Evolutionary conservation across 1,139 yeast genomes (phyloP), one percentile per base, ranked within the genome.

Genomic region (Yamadazyma jaroonii): DNA sequence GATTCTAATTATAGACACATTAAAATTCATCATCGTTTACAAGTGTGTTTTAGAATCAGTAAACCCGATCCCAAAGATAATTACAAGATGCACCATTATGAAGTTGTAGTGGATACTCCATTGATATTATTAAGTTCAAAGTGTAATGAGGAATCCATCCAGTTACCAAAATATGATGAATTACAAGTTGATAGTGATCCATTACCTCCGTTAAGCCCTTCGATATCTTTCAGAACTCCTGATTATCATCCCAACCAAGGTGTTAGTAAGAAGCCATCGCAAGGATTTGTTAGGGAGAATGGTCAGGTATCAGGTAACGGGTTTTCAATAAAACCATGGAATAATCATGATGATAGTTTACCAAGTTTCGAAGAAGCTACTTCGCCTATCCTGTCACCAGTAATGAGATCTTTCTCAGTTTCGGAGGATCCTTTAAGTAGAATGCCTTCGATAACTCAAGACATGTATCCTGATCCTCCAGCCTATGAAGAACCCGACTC

Each of bases 101-200:
- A 89, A 52, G 95, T 89, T 33, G 81, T 88, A 36, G 84, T 89
- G 32, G 96, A 88, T 56, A 85, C 96, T 0, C 96, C 96, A 0
- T 71, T 89, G 37, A 72, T 75, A 23, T 66, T 89, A 37, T 69
- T 87, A 33, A 83, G 94, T 38, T 77, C 87, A 20, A 74, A 79
- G 45, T 88, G 96, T 63, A 74, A 71, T 33, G 77, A 73, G 10
- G 89, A 75, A 3, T 81, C 81, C 31, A 67, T 81, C 32, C 86
- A 82, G 35, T 68, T 88, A 37, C 96, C 96, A 0, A 73, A 76
- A 26, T 87, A 87, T 49, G 53, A 60, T 43, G 73, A 65, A 25
- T 41, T 63, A 9, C 12, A 29, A 29, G 12, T n/a, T 11, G 4
- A 22, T 5, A 21, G 9, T 10, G 22, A 30, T 8, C 12, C 23